phyloP scores from a whole-genome alignment of 1,139 yeast genomes.

The Candida sp. region DNA sequence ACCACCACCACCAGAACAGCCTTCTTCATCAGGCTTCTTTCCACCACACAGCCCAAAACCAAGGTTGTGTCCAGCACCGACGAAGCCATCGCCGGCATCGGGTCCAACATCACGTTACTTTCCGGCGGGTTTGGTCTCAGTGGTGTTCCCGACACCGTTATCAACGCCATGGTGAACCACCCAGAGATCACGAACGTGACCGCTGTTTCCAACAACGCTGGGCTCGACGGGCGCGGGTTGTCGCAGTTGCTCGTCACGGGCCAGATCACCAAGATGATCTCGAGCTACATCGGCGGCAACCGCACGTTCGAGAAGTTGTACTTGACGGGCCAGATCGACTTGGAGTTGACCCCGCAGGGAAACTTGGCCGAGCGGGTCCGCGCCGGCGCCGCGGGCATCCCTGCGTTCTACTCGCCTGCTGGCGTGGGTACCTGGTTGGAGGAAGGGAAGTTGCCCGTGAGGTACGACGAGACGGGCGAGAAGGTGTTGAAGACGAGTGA shows the following conservation, averaged over 20 bases:
- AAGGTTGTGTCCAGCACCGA: slow-evolving; percentile 26
- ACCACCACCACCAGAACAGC: slow-evolving; percentile 1
- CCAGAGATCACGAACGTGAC: slow-evolving; percentile 38
- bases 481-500: slow-evolving; percentile 35
- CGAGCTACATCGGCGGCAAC: slow-evolving; percentile 52
- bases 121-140: slow-evolving; percentile 56
- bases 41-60: slow-evolving; percentile 13
- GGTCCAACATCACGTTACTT: slow-evolving; percentile 34
- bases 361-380: slow-evolving; percentile 52
- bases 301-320: slow-evolving; percentile 45
- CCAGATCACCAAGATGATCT: slow-evolving; percentile 50
- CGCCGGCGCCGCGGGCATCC: slow-evolving; percentile 56
- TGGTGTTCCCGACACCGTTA: slow-evolving; percentile 51
- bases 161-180: slow-evolving; percentile 37
- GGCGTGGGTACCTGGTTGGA: slow-evolving; percentile 58
- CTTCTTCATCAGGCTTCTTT: slow-evolving; percentile 10
- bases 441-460: slow-evolving; percentile 50
- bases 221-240: slow-evolving; percentile 49
- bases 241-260: slow-evolving; percentile 44
- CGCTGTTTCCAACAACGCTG: slow-evolving; percentile 57
- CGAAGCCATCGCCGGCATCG: slow-evolving; percentile 34
- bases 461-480: slow-evolving; percentile 35
- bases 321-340: slow-evolving; percentile 45
- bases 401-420: slow-evolving; percentile 53
- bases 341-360: slow-evolving; percentile 55